These are phyloP conservation scores for Curvularia lunata DNA, from an alignment of 2,329 filamentous ascomycete genomes.

Conservation along the genomic window DNA sequence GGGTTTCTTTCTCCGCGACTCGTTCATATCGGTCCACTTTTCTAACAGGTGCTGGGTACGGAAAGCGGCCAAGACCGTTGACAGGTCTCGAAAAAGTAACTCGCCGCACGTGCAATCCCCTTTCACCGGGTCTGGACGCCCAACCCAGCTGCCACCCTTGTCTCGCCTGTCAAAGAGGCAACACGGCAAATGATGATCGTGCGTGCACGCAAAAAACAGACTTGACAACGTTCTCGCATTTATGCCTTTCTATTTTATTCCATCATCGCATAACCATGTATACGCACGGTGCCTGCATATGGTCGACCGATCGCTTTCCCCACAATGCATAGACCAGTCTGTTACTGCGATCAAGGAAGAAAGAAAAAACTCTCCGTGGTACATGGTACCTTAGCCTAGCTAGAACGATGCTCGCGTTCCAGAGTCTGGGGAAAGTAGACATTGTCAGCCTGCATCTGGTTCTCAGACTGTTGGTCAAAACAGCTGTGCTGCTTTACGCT, in stretches of 20 bases:
- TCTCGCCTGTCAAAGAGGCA: neutral
- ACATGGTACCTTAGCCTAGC: neutral
- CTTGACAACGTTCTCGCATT: neutral
- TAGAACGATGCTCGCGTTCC: neutral
- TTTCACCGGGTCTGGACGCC: slow-evolving; percentile 1
- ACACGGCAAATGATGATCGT: neutral
- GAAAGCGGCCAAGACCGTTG: neutral
- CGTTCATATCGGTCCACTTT: neutral
- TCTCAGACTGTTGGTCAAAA: neutral
- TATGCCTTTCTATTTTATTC: neutral
- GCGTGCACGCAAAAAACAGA: neutral
- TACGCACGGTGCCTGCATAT: slow-evolving; percentile 3
- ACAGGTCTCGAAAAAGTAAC: slow-evolving; percentile 2
- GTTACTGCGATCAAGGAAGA: neutral
- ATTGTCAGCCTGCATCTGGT: neutral
- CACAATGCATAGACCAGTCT: neutral
- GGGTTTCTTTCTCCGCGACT: neutral
- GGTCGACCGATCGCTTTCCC: neutral
- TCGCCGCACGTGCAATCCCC: slow-evolving; percentile 3
- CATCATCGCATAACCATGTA: neutral
- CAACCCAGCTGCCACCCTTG: neutral
- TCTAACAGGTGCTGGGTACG: neutral
- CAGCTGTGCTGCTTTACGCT: neutral
- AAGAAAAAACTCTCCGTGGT: neutral
- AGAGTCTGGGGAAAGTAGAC: neutral